Evolutionary conservation across 2,329 filamentous ascomycete genomes (phyloP).

Genomic region (Lecanoromycetidae sp.): DNA sequence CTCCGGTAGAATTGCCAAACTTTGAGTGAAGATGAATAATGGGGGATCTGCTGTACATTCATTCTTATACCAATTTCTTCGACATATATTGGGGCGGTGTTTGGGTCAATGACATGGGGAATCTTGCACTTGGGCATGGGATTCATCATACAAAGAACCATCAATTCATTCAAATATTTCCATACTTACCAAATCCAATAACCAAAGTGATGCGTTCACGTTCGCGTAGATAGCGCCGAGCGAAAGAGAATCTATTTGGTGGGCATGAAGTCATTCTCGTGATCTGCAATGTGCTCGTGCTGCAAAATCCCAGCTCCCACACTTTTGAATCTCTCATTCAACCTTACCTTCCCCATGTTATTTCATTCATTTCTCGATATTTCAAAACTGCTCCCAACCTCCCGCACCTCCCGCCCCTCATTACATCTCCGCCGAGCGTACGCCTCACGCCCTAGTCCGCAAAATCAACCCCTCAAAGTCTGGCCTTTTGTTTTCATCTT

Average conservation of each 20-base stretch:
- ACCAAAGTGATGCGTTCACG: too few species aligned
- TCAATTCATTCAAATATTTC: not conserved
- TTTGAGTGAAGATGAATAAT: not conserved
- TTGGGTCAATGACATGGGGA: not conserved
- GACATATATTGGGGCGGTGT: slow-evolving; percentile 3
- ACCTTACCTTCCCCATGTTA: too few species aligned
- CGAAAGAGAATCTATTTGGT: too few species aligned
- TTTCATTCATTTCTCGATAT: not conserved
- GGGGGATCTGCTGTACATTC: slow-evolving; percentile 1
- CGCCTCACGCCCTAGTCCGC: slow-evolving; percentile 7
- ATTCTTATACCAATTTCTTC: slow-evolving; percentile 13
- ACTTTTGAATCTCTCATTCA: too few species aligned
- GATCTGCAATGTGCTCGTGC: too few species aligned
- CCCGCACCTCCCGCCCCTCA: not conserved
- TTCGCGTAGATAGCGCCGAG: too few species aligned
- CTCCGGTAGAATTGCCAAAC: slow-evolving; percentile 9
- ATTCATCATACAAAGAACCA: not conserved
- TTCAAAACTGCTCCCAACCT: not conserved
- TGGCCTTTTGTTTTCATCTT: slow-evolving; percentile 28
- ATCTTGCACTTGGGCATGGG: not conserved
- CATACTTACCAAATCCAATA: too few species aligned
- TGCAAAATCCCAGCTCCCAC: too few species aligned
- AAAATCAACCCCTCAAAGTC: slow-evolving; percentile 13
- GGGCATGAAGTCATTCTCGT: too few species aligned
- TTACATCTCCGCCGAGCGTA: slow-evolving; percentile 6